A percentile compares a stretch with the other conserved stretches of the same genome.
These are phyloP conservation scores for Coelastrella sp. DNA, from an alignment of 139 green algal species.

Conservation along the genomic window DNA sequence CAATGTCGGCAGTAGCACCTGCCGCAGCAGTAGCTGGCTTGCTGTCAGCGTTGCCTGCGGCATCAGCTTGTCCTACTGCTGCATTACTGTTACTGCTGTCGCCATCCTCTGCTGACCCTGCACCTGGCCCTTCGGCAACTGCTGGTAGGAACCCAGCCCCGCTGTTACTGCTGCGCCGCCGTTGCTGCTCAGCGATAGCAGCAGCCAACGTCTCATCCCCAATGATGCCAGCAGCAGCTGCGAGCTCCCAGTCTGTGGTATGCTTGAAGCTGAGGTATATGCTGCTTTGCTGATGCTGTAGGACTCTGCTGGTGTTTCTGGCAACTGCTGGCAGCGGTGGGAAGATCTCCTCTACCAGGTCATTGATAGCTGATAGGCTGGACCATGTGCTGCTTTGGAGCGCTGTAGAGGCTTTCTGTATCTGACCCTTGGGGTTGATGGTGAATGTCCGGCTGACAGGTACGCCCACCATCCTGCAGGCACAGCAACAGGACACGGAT, in stretches of 20 bases:
- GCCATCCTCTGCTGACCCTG: neutral
- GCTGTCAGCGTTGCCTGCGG: neutral
- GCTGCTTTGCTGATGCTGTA: slow-evolving; percentile 11
- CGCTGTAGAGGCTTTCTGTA: slow-evolving; percentile 49
- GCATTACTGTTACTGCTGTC: slow-evolving; percentile 3
- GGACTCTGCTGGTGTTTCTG: slow-evolving; percentile 1
- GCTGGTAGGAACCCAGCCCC: neutral
- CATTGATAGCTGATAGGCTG: slow-evolving; percentile 74
- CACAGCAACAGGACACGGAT: neutral
- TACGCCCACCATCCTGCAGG: slow-evolving; percentile 79
- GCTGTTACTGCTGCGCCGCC: neutral
- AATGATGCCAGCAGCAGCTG: neutral
- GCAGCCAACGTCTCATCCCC: neutral
- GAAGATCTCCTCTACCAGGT: slow-evolving; percentile 83
- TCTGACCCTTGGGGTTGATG: slow-evolving; percentile 91
- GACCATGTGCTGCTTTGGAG: slow-evolving; percentile 65
- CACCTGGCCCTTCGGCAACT: neutral
- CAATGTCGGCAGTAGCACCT: neutral
- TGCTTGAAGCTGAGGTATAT: neutral
- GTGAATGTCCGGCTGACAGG: slow-evolving; percentile 89
- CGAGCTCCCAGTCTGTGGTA: slow-evolving; percentile 7
- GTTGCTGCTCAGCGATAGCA: neutral
- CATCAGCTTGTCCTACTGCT: neutral
- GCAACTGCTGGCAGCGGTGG: slow-evolving; percentile 56
- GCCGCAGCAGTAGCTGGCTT: neutral